These are phyloP conservation scores for Salix purpurea DNA, from an alignment of 345 rosid species.

Conservation along the genomic window DNA sequence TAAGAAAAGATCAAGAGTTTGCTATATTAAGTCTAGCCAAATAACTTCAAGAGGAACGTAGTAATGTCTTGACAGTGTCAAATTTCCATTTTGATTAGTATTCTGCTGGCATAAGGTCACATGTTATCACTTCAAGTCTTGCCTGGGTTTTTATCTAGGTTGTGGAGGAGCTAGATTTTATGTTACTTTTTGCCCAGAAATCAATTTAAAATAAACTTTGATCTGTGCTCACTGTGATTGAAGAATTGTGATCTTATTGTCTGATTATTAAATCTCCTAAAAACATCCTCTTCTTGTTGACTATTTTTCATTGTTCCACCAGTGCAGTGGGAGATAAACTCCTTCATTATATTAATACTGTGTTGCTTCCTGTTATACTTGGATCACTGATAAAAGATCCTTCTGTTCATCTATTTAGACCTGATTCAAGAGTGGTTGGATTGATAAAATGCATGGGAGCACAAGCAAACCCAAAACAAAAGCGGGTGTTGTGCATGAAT, in stretches of 20 bases:
- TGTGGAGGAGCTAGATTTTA: too few species aligned
- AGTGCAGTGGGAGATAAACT: neutral
- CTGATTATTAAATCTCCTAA: neutral
- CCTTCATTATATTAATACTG: neutral
- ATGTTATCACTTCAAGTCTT: too few species aligned
- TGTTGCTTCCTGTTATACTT: neutral
- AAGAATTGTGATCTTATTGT: neutral
- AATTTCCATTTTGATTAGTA: neutral
- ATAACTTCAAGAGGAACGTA: neutral
- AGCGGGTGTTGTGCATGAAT: slow-evolving; percentile 83
- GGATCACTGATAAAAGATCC: neutral
- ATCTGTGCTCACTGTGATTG: neutral
- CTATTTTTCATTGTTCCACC: neutral
- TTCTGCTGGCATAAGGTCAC: too few species aligned
- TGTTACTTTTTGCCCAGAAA: too few species aligned
- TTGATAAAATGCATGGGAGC: slow-evolving; percentile 69
- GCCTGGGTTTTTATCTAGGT: too few species aligned
- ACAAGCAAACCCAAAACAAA: slow-evolving; percentile 59
- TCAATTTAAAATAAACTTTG: too few species aligned
- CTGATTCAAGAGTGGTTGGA: slow-evolving; percentile 71
- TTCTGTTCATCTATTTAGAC: slow-evolving; percentile 36
- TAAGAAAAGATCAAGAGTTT: neutral
- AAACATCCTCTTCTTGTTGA: too few species aligned
- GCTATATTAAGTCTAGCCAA: neutral
- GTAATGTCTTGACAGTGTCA: neutral